Conservation (phyloP, 306 rosid genomes). For the Benincasa hispida region DNA sequence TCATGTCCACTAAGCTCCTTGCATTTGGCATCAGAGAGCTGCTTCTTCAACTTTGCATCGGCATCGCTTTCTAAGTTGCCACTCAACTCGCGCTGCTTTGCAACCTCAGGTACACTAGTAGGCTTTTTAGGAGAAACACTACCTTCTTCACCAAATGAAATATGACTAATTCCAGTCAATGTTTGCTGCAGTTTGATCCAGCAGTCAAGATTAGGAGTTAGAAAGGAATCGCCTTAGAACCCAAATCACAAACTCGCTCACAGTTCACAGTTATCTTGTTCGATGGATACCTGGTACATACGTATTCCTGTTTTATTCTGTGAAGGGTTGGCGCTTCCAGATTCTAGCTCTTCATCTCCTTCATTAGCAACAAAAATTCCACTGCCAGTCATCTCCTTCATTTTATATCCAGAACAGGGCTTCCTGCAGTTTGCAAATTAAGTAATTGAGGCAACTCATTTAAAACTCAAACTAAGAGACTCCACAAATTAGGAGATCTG, state of each 20-base stretch:
- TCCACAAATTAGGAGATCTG: background rate
- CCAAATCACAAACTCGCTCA: background rate
- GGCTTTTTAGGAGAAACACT: constrained; percentile 71
- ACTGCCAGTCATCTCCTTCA: constrained; percentile 99
- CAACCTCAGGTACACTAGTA: constrained; percentile 65
- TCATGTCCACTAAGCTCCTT: constrained; percentile 88
- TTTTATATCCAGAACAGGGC: constrained; percentile 84
- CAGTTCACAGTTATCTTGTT: background rate
- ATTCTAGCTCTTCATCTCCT: constrained; percentile 44
- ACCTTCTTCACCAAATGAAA: constrained; percentile 83
- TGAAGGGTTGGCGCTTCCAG: constrained; percentile 42
- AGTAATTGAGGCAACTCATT: background rate
- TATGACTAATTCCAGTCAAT: constrained; percentile 78
- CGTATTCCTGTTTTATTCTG: constrained; percentile 65
- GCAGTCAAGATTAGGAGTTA: constrained; percentile 11
- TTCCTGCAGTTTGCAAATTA: constrained; percentile 39
- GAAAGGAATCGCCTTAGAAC: background rate
- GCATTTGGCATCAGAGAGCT: constrained; percentile 86
- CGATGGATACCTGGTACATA: constrained; percentile 72
- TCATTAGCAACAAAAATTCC: constrained; percentile 67
- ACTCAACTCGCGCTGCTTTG: constrained; percentile 93
- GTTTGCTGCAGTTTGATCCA: constrained; percentile 55
- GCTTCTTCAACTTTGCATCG: constrained; percentile 61
- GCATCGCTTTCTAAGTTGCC: constrained; percentile 83
- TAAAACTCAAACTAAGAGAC: background rate